Evolutionary conservation across 2,329 filamentous ascomycete species (phyloP), one percentile per base, ranked within the genome.

Genomic region (Clonostachys chloroleuca): DNA sequence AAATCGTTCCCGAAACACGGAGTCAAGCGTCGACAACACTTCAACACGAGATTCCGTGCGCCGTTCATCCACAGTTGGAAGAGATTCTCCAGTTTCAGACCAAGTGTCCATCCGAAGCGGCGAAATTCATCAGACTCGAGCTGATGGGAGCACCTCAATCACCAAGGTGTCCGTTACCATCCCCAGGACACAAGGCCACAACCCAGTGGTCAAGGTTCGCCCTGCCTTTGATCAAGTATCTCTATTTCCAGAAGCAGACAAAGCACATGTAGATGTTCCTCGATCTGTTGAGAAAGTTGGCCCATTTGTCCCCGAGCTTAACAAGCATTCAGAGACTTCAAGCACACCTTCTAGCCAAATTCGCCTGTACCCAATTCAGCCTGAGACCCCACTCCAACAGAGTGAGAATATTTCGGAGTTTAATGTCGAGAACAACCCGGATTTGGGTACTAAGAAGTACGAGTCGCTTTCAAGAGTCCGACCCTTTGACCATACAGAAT

Each of bases 171-270:
- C 45, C 40, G 47, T 55, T 12, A 36, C 51, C 4, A 37, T 51
- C 34, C 50, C 56, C 36, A 46, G 42, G 34, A 48, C 51, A 17
- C 44, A 46, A n/a, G 58, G 54, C 6, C 56, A 60, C 24, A 54
- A 47, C 39, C 53, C 49, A 30, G 47, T 50, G 10, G 54, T 54
- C 14, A 64, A 65, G 34, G 51, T 58, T 33, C 56, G 54, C 5
- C 60, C 62, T 13, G 53, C 53, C 4, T 57, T 53, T 36, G 50
- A 54, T 6, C 40, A 43, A 13, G 42, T 42, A 40, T 39, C 36
- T 18, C 36, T 39, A 24, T 20, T 20, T n/a, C 8, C 16, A n/a
- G 48, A 36, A 33, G 33, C 30, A 39, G 40, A 30, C 5, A 33
- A 45, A 51, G 14, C 36, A 39, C 36, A n/a, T 12, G 12, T 3